phyloP scores from a whole-genome alignment of 345 rosid genomes.

The Garcia nutans region DNA sequence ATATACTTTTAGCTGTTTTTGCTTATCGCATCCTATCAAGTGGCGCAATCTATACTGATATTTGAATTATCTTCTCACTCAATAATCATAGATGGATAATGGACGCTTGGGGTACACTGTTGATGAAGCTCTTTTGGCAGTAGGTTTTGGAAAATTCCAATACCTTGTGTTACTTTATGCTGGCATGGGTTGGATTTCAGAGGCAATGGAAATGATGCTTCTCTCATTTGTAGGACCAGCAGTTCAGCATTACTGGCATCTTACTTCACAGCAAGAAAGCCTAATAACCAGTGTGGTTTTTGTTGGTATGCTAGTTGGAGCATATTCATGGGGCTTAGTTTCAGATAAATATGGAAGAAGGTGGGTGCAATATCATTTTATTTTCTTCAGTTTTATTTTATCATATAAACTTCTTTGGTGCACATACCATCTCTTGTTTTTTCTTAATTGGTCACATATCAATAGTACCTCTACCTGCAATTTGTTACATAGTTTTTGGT shows the following conservation, averaged over 20 bases:
- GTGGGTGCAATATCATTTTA: constrained; percentile 30
- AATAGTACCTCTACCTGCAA: not conserved
- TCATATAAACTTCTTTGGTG: not conserved
- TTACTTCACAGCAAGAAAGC: constrained; percentile 70
- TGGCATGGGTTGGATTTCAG: constrained; percentile 90
- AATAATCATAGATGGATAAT: constrained; percentile 36
- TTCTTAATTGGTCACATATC: not conserved
- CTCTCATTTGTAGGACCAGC: constrained; percentile 87
- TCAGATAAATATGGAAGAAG: constrained; percentile 85
- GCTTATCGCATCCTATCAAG: not conserved
- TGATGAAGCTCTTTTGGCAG: constrained; percentile 75
- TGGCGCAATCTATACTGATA: not conserved
- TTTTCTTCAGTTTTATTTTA: not conserved
- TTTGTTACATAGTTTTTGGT: not conserved
- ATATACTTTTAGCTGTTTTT: not conserved
- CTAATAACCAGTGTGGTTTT: constrained; percentile 72
- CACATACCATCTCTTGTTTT: not conserved
- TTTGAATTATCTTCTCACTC: not conserved
- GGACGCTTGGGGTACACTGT: constrained; percentile 51
- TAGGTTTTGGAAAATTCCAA: constrained; percentile 90
- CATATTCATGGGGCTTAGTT: constrained; percentile 85
- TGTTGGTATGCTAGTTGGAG: constrained; percentile 85
- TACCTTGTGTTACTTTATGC: constrained; percentile 67
- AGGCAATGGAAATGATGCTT: constrained; percentile 98
- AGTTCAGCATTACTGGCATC: constrained; percentile 66